Evolutionary conservation across 129 eudicot genomes (phyloP), one percentile per base, ranked within the genome.

Genomic region (Solidago caesia): DNA sequence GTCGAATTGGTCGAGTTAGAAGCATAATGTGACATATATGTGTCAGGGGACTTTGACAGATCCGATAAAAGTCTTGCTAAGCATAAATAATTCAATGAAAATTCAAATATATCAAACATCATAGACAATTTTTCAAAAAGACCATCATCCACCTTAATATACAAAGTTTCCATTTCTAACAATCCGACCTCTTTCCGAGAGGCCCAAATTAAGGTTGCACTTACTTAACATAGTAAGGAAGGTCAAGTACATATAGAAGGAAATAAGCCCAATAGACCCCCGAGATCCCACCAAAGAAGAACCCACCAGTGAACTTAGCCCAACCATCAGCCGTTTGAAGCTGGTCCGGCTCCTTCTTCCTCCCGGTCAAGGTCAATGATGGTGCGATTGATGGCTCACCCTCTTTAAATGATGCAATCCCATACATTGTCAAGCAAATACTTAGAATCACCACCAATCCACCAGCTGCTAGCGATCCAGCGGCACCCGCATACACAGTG

Each of bases 271-370:
- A 95, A 46, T 33, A 76, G 57, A 95, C 97, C 29, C 99, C 99
- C 11, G 96, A 95, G 67, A 91, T 81, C 13, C 99, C 99, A 68
- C 99, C 97, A 64, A 95, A 95, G 85, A 95, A 95, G 86, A 95
- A 91, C 61, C 99, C 97, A 4, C 97, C 96, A 7, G 87, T 87
- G 73, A 95, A 95, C 81, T 91, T 95, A 51, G 97, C 91, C 99
- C 99, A 95, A 27, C 99, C 99, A 11, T 95, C 96, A 5, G 97
- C 94, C 1, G 97, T 95, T 76, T 95, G 97, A 47, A 95, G 96
- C 81, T 95, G 92, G 72, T 95, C 99, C 4, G 99, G 97, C 80
- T 67, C 79, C 86, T 95, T 95, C 90, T 95, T 91, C 82, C 99
- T 76, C 15, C 97, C 97, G 3, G 97, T 91, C 88, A 95, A 77